phyloP scores from a whole-genome alignment of 768 basidiomycete genomes.

The Trametopsis cervina region DNA sequence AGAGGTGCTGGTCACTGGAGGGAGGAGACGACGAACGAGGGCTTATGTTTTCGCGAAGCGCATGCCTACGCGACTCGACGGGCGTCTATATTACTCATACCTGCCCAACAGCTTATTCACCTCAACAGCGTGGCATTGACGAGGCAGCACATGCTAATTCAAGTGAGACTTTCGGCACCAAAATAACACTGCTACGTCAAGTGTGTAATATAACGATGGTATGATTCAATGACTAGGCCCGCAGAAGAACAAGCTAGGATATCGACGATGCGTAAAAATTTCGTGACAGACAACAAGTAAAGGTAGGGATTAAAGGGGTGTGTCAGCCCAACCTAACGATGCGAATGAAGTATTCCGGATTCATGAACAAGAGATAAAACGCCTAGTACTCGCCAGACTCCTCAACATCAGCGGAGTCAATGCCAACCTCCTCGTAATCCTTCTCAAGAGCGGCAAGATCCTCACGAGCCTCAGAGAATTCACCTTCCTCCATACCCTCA shows the following conservation, averaged over 20 bases:
- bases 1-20: slow-evolving; percentile 3
- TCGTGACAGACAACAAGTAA: slow-evolving; percentile 29
- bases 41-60: neutral
- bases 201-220: slow-evolving; percentile 24
- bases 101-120: neutral
- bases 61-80: neutral
- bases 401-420: slow-evolving; percentile 42
- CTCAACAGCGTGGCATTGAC: neutral
- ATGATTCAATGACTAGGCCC: slow-evolving; percentile 20
- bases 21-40: neutral
- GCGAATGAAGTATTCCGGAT: slow-evolving; percentile 11
- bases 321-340: slow-evolving; percentile 11
- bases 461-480: slow-evolving; percentile 98
- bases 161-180: no score
- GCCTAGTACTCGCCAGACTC: slow-evolving; percentile 42
- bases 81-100: neutral
- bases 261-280: slow-evolving; percentile 27
- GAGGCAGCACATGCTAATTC: no score
- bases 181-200: neutral
- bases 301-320: slow-evolving; percentile 19
- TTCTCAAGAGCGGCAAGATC: slow-evolving; percentile 99
- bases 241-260: slow-evolving; percentile 23
- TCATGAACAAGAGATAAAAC: slow-evolving; percentile 12
- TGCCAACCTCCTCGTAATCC: slow-evolving; percentile 85
- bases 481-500: slow-evolving; percentile 85